Base-by-base conservation (phyloP, 495 filamentous ascomycete species). In the Daldinia vernicosa region DNA sequence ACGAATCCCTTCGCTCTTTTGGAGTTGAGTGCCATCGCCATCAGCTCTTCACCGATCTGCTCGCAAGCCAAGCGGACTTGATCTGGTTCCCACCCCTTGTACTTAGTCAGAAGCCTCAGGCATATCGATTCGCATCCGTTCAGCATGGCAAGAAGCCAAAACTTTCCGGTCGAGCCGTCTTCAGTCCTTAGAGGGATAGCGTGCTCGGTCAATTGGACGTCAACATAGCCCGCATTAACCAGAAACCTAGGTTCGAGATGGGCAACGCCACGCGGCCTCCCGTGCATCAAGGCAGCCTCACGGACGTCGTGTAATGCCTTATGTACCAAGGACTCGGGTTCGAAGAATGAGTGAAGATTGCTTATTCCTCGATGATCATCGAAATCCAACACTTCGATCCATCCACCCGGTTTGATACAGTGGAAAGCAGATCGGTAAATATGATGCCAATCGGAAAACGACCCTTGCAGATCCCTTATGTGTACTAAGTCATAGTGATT, bases 401-500 rank as follows among this genome's bases (percentile, higher is more conserved):
- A 91, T 14, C 90, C 90, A 6, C 89, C 90, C 0, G 85, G 86
- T 59, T 83, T 86, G 4, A 92, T 80, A 74, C 89, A 87, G 11
- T 79, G 78, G 65, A 86, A 88, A 0, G 87, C 85, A 71, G 90
- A 85, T 61, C 76, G 67, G 76, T 92, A 93, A 47, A 92, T 83
- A 53, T 78, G 72, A 1, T 74, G 52, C 90, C 90, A 93, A 67
- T 90, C 82, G 0, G 77, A 74, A 75, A 93, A 92, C 6, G 89
- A 85, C 14, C 89, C 90, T 4, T 84, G 78, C 71, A 93, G 81
- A 50, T 84, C 82, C 40, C 90, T 88, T 17, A 92, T 73, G 73
- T 92, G 90, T 37, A 92, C 84, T 26, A 91, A 77, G 69, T 93
- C 90, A 67, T 90, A 90, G 11, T 85, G 77, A 33, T 89, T 78